Base-by-base conservation (phyloP, 2,329 filamentous ascomycete genomes). In the Neoarthrinium moseri region DNA sequence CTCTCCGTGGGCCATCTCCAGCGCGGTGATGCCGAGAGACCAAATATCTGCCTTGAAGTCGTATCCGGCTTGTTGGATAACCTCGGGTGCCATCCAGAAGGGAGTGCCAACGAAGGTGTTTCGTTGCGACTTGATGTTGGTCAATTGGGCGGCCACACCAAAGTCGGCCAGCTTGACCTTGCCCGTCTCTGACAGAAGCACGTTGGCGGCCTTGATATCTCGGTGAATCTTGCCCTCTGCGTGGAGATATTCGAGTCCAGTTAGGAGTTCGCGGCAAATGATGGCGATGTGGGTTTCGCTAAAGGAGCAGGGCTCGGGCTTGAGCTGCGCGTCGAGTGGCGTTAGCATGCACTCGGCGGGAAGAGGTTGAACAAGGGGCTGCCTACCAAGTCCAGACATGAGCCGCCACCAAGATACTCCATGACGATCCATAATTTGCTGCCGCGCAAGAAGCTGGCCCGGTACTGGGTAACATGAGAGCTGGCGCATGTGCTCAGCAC, bases 381-480 rank as follows among this genome's bases (percentile, higher is more conserved):
- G 61, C 75, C 59, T 80, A 95, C 89, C 74, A 99, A 68, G 66
- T 99, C 94, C 54, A 96, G 77, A 65, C 94, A 96, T 15, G 94
- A 97, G 32, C 94, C 94, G 52, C 94, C 94, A 5, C 94, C 94
- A 10, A 99, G 74, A 62, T 87, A 99, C 68, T 99, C 94, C 94
- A 99, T 99, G 48, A 97, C 90, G 62, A 99, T 99, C 94, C 94
- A 99, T 74, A 99, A 74, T 71, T 97, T 99, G 65, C 91, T 88
- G 21, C 94, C 94, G 56, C 89, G 84, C n/a, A 97, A 80, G 66
- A 97, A 99, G 63, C 91, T 96, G 18, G 89, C 88, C 66, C 91
- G 95, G 77, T 99, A 99, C 64, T 95, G 89, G 13, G 94, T 97
- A 56, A 99, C 91, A 67, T 87, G 95, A 38, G 88, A 87, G 64